Evolutionary conservation across 495 filamentous ascomycete genomes (phyloP).

Genomic region (Lasiosphaeria ovina): DNA sequence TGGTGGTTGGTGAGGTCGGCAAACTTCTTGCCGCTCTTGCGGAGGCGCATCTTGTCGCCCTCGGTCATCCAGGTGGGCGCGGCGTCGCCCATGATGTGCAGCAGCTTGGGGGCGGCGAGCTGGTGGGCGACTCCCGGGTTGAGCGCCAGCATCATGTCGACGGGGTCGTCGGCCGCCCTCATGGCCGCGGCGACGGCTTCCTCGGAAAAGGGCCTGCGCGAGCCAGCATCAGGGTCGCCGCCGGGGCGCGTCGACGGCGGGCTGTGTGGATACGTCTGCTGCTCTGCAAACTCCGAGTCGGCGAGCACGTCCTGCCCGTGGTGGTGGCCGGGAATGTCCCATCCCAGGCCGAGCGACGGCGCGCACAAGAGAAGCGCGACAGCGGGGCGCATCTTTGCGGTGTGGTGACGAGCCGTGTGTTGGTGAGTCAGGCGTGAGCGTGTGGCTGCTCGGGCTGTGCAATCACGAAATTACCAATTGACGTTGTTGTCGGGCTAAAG

Average conservation of each 20-base stretch:
- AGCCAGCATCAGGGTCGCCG: too few relatives aligned
- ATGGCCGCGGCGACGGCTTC: constrained; percentile 16
- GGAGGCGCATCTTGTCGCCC: constrained; percentile 41
- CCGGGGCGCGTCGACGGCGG: too few relatives aligned
- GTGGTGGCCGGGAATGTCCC: neutral
- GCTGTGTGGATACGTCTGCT: too few relatives aligned
- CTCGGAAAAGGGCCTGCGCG: neutral
- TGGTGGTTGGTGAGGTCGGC: constrained; percentile 41
- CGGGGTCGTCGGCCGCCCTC: constrained; percentile 19
- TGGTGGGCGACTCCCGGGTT: constrained; percentile 19
- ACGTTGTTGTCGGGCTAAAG: too few relatives aligned
- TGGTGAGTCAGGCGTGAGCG: too few relatives aligned
- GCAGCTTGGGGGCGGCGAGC: constrained; percentile 21
- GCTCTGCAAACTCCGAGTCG: neutral
- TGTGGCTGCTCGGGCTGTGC: too few relatives aligned
- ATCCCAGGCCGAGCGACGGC: neutral
- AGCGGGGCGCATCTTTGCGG: too few relatives aligned
- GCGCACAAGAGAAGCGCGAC: too few relatives aligned
- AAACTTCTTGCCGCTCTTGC: constrained; percentile 35
- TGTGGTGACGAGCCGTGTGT: too few relatives aligned
- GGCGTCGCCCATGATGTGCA: constrained; percentile 18
- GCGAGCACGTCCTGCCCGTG: neutral
- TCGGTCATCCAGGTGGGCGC: constrained; percentile 39
- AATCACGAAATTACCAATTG: too few relatives aligned
- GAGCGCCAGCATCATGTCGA: constrained; percentile 22